Percentiles rank a stretch among this genome's conserved stretches.
phyloP scores from a whole-genome alignment of 352 stramenopile genomes.

The Globisporangium rhizosaccharum region DNA sequence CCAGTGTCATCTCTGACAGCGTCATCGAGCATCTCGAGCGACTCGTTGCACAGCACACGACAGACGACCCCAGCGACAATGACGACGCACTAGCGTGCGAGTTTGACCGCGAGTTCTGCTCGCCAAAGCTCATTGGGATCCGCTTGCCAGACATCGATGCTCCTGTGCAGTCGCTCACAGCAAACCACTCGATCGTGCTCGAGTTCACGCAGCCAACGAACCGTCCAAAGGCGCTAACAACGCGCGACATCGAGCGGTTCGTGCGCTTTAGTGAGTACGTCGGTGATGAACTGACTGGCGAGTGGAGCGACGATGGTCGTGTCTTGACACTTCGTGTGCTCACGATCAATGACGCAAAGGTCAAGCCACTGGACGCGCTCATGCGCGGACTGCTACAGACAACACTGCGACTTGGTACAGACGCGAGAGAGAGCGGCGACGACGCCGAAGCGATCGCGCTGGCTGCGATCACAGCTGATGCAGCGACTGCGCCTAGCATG shows the following conservation, averaged over 20 bases:
- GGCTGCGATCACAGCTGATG: not conserved
- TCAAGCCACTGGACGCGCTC: conserved; percentile 34
- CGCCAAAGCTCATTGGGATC: conserved; percentile 45
- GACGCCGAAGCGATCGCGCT: not conserved
- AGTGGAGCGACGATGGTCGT: conserved; percentile 31
- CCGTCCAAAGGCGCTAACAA: conserved; percentile 21
- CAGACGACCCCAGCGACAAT: not conserved
- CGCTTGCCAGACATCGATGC: conserved; percentile 32
- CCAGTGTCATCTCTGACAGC: not conserved
- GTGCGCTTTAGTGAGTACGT: conserved; percentile 55
- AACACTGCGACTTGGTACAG: conserved; percentile 7
- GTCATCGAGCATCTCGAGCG: not conserved
- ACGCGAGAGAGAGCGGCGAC: not conserved
- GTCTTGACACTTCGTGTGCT: conserved; percentile 39
- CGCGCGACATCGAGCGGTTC: conserved; percentile 33
- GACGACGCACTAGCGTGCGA: conserved; percentile 29
- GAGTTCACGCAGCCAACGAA: conserved; percentile 57
- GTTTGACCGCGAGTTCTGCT: conserved; percentile 48
- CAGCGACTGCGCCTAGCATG: not conserved
- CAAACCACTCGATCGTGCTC: conserved; percentile 43
- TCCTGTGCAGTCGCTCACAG: conserved; percentile 17
- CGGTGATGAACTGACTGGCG: conserved; percentile 35
- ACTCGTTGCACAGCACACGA: not conserved
- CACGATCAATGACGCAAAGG: conserved; percentile 22
- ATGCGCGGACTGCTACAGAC: conserved; percentile 41